These are phyloP conservation scores for Corynascus novoguineensis DNA, from an alignment of 495 filamentous ascomycete genomes.

Conservation along the genomic window DNA sequence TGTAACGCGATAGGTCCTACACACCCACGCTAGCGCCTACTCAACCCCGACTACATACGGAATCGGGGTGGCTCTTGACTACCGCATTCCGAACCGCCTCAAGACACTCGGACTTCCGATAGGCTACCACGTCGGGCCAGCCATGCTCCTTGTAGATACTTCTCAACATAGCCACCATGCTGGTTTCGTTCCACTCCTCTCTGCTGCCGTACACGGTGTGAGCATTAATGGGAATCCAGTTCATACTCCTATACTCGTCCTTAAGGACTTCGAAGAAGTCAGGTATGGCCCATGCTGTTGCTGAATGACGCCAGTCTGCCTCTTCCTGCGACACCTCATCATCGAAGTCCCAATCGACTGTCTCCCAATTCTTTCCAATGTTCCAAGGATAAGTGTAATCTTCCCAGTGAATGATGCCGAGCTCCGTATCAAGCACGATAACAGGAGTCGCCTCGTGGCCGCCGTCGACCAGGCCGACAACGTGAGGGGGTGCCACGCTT, in stretches of 20 bases:
- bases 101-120: neutral
- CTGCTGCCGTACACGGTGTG: neutral
- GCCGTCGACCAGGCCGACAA: conserved; percentile 11
- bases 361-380: neutral
- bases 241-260: conserved; percentile 12
- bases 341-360: neutral
- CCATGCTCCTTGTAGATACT: conserved; percentile 21
- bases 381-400: neutral
- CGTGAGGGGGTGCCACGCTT: conserved; percentile 10
- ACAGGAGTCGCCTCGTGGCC: neutral
- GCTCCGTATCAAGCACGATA: conserved; percentile 2
- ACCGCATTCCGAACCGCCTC: neutral
- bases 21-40: neutral
- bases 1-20: neutral
- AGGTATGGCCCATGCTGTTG: neutral
- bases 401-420: conserved; percentile 3
- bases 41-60: neutral
- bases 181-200: neutral
- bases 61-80: neutral
- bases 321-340: neutral
- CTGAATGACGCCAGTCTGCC: neutral
- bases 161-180: conserved; percentile 21
- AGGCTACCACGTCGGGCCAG: conserved; percentile 16
- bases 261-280: conserved; percentile 6
- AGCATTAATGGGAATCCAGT: conserved; percentile 16